phyloP scores from a whole-genome alignment of 2,329 filamentous ascomycete genomes.

The Proliferodiscus dingleyae region DNA sequence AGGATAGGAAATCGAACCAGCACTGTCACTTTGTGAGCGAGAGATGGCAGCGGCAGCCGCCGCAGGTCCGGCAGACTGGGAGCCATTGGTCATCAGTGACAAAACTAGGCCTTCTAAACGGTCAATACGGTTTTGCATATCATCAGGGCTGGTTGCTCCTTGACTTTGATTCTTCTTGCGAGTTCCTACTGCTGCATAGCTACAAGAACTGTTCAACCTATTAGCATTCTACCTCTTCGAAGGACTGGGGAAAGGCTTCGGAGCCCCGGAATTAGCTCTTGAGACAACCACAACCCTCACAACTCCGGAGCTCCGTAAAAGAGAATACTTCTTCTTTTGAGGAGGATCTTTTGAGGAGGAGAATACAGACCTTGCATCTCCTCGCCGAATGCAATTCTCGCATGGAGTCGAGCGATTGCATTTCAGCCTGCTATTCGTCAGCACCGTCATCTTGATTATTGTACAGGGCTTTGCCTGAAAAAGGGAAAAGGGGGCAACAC shows the following conservation, averaged over 20 bases:
- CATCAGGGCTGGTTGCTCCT: conserved; percentile 68
- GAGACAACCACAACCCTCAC: too few relatives aligned
- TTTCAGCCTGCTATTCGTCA: conserved; percentile 61
- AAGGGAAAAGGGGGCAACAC: conserved; percentile 24
- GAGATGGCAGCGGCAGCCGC: conserved; percentile 43
- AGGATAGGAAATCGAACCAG: conserved; percentile 23
- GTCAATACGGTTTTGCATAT: conserved; percentile 98
- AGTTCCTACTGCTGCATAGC: conserved; percentile 67
- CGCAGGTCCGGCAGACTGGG: conserved; percentile 57
- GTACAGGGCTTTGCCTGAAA: neutral
- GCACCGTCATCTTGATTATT: conserved; percentile 9
- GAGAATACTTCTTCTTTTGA: too few relatives aligned
- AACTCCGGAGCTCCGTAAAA: too few relatives aligned
- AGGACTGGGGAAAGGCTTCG: too few relatives aligned
- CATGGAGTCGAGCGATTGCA: conserved; percentile 89
- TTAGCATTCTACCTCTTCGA: too few relatives aligned
- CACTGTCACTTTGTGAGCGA: conserved; percentile 34
- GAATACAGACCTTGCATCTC: conserved; percentile 66
- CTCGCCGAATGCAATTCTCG: conserved; percentile 90
- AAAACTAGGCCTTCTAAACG: conserved; percentile 87
- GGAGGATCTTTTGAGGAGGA: too few relatives aligned
- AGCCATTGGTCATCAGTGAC: conserved; percentile 88
- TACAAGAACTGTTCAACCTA: conserved; percentile 72
- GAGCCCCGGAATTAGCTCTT: too few relatives aligned
- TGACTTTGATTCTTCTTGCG: conserved; percentile 69